Evolutionary conservation across 192 early-diverging fungal genomes (phyloP), one percentile per base, ranked within the genome.

Genomic region (Phlyctochytrium bullatum): DNA sequence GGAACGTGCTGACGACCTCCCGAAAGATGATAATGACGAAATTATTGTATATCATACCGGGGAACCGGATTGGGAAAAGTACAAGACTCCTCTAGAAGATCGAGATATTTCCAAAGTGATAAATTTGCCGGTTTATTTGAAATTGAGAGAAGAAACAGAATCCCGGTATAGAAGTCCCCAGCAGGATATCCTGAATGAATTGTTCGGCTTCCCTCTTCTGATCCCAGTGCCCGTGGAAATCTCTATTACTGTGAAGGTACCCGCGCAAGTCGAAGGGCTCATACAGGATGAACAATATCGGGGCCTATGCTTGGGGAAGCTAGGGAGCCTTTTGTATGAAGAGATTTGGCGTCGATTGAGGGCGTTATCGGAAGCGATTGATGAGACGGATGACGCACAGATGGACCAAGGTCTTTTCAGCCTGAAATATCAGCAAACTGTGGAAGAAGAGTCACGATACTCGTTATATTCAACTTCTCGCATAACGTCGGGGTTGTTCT

Each of bases 1-100:
- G 25, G 88, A 90, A 33, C 58, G 70, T 4, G 71, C 79, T 2
- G 60, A 77, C 16, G 69, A 64, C 12, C 76, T 89, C 24, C 47
- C 50, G 30, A 27, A 62, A 1, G 53, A 29, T 12, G 40, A 20
- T 14, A 47, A 20, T 14, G 80, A 80, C 36, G 52, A 59, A 3
- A 63, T 82, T 23, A 72, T 57, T 54, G 71, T 77, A 29, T 54
- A 71, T 28, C 76, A 83, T 51, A 35, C 71, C 2, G 58, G 52
- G 1, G 72, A 74, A 36, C 73, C 74, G 1, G 67, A 70, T 33
- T 64, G 59, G 51, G 69, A 78, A 30, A 16, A 61, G 2, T 69
- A 65, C 25, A 63, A 61, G 1, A 33, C 54, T 23, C 66, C 56
- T 4, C 28, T 3, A 4, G 61, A 50, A 27, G 62, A 36, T 1